Percentiles rank a stretch among this genome's conserved stretches.
These are phyloP conservation scores for Theobroma grandiflorum DNA, from an alignment of 441 rosid species.

Conservation along the genomic window DNA sequence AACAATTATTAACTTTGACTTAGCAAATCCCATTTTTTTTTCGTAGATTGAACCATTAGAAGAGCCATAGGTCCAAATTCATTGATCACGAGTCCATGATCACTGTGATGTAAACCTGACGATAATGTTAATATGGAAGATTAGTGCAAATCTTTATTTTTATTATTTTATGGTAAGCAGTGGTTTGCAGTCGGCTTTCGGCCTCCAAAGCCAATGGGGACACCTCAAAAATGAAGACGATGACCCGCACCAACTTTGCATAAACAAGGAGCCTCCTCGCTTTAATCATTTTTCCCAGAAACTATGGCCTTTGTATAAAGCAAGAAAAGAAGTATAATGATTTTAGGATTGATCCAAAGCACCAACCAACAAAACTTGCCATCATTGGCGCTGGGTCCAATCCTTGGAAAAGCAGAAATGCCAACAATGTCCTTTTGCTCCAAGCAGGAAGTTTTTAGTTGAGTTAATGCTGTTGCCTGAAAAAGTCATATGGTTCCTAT, in stretches of 20 bases:
- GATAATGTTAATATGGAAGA: slow-evolving; percentile 20
- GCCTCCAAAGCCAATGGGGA: slow-evolving; percentile 34
- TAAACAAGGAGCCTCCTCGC: slow-evolving; percentile 28
- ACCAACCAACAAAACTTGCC: slow-evolving; percentile 39
- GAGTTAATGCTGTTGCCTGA: background rate
- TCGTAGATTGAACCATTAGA: slow-evolving; percentile 3
- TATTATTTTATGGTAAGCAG: background rate
- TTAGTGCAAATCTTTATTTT: background rate
- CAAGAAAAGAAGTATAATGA: slow-evolving; percentile 24
- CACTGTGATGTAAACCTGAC: slow-evolving; percentile 26
- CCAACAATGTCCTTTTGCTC: slow-evolving; percentile 24
- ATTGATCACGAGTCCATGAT: background rate
- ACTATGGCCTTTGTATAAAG: slow-evolving; percentile 29
- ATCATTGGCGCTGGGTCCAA: slow-evolving; percentile 26
- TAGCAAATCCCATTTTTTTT: no score
- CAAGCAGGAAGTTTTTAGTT: background rate
- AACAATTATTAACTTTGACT: background rate
- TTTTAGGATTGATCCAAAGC: slow-evolving; percentile 31
- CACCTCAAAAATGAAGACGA: slow-evolving; percentile 24
- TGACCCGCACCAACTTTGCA: slow-evolving; percentile 33
- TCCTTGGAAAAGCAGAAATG: slow-evolving; percentile 11
- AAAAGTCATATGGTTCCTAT: slow-evolving; percentile 3
- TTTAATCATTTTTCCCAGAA: slow-evolving; percentile 42
- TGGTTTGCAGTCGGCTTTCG: slow-evolving; percentile 29
- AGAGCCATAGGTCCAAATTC: slow-evolving; percentile 1